Evolutionary conservation across 331 rosid genomes (phyloP).

Genomic region (Quercus tomentella): DNA sequence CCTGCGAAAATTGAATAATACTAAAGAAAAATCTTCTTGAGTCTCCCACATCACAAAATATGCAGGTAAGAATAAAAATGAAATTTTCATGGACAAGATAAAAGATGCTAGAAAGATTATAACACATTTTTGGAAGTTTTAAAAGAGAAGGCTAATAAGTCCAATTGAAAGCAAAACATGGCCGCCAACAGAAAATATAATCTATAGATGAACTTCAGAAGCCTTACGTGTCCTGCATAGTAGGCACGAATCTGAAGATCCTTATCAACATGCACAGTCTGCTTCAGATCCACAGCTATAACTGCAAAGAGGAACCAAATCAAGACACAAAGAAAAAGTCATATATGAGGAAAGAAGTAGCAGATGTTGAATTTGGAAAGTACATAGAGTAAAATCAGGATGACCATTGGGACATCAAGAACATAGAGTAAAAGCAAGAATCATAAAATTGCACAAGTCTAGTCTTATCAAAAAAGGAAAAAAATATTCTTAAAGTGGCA

Average conservation of each 20-base stretch:
- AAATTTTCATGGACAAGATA: neutral
- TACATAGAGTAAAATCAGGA: no score
- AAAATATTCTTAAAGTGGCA: neutral
- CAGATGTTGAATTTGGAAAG: neutral
- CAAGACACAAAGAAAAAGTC: neutral
- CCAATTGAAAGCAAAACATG: neutral
- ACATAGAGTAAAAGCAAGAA: no score
- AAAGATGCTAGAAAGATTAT: neutral
- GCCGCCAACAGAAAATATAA: neutral
- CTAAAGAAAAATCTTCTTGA: no score
- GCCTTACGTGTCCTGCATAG: slow-evolving; percentile 94
- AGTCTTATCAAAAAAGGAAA: neutral
- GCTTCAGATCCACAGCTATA: slow-evolving; percentile 79
- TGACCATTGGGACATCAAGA: no score
- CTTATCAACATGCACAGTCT: slow-evolving; percentile 76
- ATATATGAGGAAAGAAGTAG: slow-evolving; percentile 1
- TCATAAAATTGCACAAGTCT: no score
- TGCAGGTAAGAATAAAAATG: neutral
- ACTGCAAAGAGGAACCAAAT: slow-evolving; percentile 44
- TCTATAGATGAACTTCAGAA: slow-evolving; percentile 14
- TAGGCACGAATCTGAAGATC: slow-evolving; percentile 91
- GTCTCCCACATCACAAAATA: no score
- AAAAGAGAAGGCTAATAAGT: neutral
- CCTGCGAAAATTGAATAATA: no score
- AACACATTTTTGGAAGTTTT: neutral